These are phyloP conservation scores for Xerocomellus intermedius DNA, from an alignment of 768 basidiomycete species.

Conservation along the genomic window DNA sequence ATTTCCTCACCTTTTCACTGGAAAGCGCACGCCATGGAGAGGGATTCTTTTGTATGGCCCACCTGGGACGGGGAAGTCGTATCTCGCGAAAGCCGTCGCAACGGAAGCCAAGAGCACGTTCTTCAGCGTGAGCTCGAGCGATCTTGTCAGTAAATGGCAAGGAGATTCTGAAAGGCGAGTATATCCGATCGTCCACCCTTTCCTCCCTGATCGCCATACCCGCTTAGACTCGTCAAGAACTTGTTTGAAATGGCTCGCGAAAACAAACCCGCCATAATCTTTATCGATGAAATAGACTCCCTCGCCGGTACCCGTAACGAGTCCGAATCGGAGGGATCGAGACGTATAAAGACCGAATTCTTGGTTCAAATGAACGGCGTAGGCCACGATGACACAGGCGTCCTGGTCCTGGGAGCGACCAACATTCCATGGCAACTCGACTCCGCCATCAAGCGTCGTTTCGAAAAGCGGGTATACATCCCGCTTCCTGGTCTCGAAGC, in stretches of 20 bases:
- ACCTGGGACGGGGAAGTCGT: constrained; percentile 96
- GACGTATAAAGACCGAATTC: constrained; percentile 97
- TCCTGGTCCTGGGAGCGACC: constrained; percentile 94
- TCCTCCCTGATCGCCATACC: constrained; percentile 1
- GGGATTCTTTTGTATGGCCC: constrained; percentile 97
- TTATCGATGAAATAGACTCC: constrained; percentile 98
- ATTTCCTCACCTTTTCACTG: constrained; percentile 97
- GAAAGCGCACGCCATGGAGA: constrained; percentile 96
- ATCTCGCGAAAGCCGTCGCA: constrained; percentile 96
- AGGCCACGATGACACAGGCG: constrained; percentile 95
- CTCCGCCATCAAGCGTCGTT: constrained; percentile 96
- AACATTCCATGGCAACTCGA: constrained; percentile 99
- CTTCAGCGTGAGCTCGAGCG: constrained; percentile 93
- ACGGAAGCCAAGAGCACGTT: constrained; percentile 99
- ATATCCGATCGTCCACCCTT: not conserved
- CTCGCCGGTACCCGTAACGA: constrained; percentile 93
- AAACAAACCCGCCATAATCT: constrained; percentile 96
- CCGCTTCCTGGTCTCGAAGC: constrained; percentile 94
- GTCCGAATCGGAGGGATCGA: constrained; percentile 95
- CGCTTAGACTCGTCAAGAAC: constrained; percentile 83
- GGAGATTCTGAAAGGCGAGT: constrained; percentile 94
- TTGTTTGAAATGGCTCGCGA: constrained; percentile 96
- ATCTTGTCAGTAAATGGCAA: constrained; percentile 99
- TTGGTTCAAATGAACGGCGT: constrained; percentile 99
- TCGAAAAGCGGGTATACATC: constrained; percentile 98